Base-by-base conservation (phyloP, 2,329 filamentous ascomycete species). In the Penicillium rolfsii region DNA sequence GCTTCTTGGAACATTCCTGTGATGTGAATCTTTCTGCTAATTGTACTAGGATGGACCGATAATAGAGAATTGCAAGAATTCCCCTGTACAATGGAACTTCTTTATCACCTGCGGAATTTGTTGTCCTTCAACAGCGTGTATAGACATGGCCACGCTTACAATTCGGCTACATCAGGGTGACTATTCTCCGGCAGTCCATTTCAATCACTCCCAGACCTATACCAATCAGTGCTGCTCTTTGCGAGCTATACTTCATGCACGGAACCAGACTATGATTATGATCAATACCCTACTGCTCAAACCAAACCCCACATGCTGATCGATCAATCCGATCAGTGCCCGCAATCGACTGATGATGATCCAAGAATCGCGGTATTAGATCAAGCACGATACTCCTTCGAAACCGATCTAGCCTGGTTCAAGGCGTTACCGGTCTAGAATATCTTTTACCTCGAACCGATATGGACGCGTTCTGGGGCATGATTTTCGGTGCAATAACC, bases 401-500 rank as follows among this genome's bases (percentile, higher is more conserved):
- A 43, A 5, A 19, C n/a, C 9, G 30, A 52, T 12, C 22, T 14
- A 7, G 19, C 14, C 9, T 38, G n/a, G 11, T 4, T 38, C 22
- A 26, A 7, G 40, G 22, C 19, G 5, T 48, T n/a, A 5, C 24
- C 36, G 52, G 62, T 24, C 40, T 68, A 3, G 58, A 63, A 22
- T n/a, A 33, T 36, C 50, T 65, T 7, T 57, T 70, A 11, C 50
- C 55, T n/a, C 45, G 59, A 14, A 67, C 62, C 2, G 55, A 66
- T 14, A 28, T 68, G 4, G 58, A 60, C 26, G 49, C 46, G 3
- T 58, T 63, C 50, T 70, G 67, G 58, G 59, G 57, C 4, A 48
- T 55, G 19, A 46, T 69, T 28, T 64, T 62, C 3, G 67, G 65
- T 4, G 67, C 65, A 28, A 49, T 70, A 19, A 67, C 66, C 11